Conservation (phyloP, 768 basidiomycete genomes). For the Lactarius hatsudake region DNA sequence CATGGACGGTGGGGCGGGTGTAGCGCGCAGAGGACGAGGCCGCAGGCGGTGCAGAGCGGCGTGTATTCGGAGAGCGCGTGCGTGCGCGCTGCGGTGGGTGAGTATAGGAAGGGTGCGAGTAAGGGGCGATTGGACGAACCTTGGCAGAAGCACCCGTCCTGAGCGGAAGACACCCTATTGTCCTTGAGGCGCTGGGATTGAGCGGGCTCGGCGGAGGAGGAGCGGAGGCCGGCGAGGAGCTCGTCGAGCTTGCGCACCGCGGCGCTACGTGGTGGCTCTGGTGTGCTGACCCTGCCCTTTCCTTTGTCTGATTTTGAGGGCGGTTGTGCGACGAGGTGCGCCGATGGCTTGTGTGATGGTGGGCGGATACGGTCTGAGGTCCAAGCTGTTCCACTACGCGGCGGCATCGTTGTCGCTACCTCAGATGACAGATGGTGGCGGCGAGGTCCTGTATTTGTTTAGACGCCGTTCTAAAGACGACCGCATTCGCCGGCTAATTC, state of each 20-base stretch:
- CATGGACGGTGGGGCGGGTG: constrained; percentile 20
- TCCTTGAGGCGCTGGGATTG: not conserved
- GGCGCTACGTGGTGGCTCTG: constrained; percentile 18
- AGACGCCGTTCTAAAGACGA: not conserved
- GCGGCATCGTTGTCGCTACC: constrained; percentile 10
- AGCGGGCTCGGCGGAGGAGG: not conserved
- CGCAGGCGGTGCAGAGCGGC: constrained; percentile 24
- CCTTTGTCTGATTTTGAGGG: constrained; percentile 9
- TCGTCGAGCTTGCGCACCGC: constrained; percentile 24
- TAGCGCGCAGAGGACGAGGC: constrained; percentile 24
- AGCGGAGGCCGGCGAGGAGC: constrained; percentile 14
- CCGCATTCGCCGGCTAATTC: not conserved
- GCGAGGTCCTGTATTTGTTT: not conserved
- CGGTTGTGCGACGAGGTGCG: not conserved
- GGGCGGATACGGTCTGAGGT: constrained; percentile 17
- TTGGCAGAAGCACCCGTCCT: constrained; percentile 25
- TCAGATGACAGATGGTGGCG: not conserved
- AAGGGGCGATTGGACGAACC: constrained; percentile 5
- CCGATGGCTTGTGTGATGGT: not conserved
- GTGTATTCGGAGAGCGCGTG: constrained; percentile 24
- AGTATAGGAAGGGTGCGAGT: not conserved
- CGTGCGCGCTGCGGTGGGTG: constrained; percentile 8
- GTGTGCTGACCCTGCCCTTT: constrained; percentile 13
- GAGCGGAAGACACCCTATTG: not conserved
- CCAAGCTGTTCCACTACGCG: constrained; percentile 18